Base-by-base conservation (phyloP, 2,329 filamentous ascomycete species). In the Aphanocladium album region DNA sequence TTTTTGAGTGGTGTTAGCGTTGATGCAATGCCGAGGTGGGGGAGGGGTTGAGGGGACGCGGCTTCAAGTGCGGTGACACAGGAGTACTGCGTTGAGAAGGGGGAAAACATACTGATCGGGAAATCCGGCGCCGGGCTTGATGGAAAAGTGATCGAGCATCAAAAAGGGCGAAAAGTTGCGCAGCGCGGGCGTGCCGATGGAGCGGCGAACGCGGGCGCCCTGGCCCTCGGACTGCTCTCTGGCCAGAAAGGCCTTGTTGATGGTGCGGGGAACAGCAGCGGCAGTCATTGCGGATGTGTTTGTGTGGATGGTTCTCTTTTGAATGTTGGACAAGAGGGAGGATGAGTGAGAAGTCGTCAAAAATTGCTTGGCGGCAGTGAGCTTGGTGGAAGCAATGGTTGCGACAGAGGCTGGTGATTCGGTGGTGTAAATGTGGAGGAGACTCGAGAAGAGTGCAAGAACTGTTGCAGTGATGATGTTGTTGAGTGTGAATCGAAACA, bases 121-220 rank as follows among this genome's bases (percentile, higher is more conserved):
- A 72, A 97, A 97, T 0, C 93, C 93, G 11, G 92, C 89, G 62
- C 90, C 91, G 1, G 88, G 86, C 57, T 85, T 83, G 67, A 95
- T 85, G 59, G 81, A 84, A 79, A 97, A 97, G 78, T 97, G 90
- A 72, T 98, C 93, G 51, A 97, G 89, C 92, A 98, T 96, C 49
- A 97, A 82, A 77, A 98, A 97, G 0, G 93, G 95, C 16, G 88
- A 90, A 74, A 98, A 89, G 79, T 96, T 91, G 70, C 88, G 86
- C 23, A 98, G 82, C 66, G 89, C 83, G 5, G 89, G 83, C 1
- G 91, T 96, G 67, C 93, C 93, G 66, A 98, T 90, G 46, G 90
- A 93, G 62, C 93, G 87, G 64, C 93, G 86, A 16, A 98, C 93
- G 64, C 87, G 83, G 5, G 93, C 93, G 60, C 95, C 93, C 0